phyloP scores from a whole-genome alignment of 352 stramenopile species.

The Phytopythium montanum region DNA sequence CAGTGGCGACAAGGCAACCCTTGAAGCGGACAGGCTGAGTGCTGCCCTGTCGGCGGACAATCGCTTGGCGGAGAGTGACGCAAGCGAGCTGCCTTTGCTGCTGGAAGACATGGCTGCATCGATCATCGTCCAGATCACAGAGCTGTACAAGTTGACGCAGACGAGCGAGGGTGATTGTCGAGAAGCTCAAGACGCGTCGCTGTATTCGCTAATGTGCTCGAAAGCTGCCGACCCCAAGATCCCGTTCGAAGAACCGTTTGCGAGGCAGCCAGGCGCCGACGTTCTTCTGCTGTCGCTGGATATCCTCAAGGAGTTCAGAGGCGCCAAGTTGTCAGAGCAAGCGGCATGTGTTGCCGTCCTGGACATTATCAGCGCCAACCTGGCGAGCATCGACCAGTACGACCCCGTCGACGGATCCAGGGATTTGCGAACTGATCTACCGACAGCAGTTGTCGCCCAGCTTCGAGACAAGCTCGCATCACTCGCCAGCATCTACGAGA shows the following conservation, averaged over 20 bases:
- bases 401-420: conserved; percentile 32
- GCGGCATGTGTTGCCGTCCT: conserved; percentile 38
- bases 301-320: conserved; percentile 43
- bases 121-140: conserved; percentile 28
- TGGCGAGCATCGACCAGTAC: conserved; percentile 55
- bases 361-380: conserved; percentile 60
- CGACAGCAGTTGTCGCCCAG: conserved; percentile 19
- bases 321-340: neutral
- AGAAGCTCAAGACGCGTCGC: conserved; percentile 4
- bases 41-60: neutral
- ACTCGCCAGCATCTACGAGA: conserved; percentile 30
- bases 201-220: conserved; percentile 2
- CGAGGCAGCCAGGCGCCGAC: conserved; percentile 52
- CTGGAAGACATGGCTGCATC: conserved; percentile 16
- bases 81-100: neutral
- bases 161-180: conserved; percentile 2
- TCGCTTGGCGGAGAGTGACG: neutral
- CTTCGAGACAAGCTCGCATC: conserved; percentile 49
- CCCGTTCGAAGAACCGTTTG: conserved; percentile 78
- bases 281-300: conserved; percentile 46
- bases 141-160: conserved; percentile 23
- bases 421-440: conserved; percentile 34
- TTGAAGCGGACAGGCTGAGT: neutral
- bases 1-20: neutral
- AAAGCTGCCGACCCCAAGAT: conserved; percentile 4